phyloP scores from a whole-genome alignment of 495 filamentous ascomycete species.

The Jackrogersella multiformis region DNA sequence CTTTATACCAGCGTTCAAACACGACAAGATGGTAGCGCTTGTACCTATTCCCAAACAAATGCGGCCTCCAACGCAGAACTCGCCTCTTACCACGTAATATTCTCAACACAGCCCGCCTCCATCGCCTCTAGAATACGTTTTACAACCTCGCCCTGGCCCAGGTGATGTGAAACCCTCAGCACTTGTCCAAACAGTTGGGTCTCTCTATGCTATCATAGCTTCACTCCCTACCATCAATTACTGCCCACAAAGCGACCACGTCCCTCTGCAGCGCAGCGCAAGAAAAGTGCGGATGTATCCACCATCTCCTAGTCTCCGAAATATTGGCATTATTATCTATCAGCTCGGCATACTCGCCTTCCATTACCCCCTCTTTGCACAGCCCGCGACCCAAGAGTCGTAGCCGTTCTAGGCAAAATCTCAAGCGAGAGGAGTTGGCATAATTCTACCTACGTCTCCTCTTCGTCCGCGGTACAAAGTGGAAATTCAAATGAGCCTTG shows the following conservation, averaged over 20 bases:
- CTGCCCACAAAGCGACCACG: neutral
- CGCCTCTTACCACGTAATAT: conserved; percentile 18
- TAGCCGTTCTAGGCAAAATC: conserved; percentile 14
- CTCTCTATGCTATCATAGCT: conserved; percentile 4
- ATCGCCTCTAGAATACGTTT: conserved; percentile 16
- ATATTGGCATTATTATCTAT: conserved; percentile 5
- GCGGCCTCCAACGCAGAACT: conserved; percentile 32
- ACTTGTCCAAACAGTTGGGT: neutral
- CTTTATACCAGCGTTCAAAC: neutral
- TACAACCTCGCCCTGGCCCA: conserved; percentile 9
- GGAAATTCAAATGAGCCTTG: conserved; percentile 20
- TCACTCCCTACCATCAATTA: neutral
- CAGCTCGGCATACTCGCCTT: conserved; percentile 12
- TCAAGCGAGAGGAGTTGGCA: neutral
- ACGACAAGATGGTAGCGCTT: conserved; percentile 2
- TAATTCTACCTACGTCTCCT: neutral
- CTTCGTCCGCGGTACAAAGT: conserved; percentile 15
- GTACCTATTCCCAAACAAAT: conserved; percentile 1
- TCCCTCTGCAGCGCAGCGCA: conserved; percentile 1
- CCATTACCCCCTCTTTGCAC: conserved; percentile 22
- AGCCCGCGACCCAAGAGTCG: conserved; percentile 21
- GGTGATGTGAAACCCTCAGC: conserved; percentile 22
- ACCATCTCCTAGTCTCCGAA: conserved; percentile 5
- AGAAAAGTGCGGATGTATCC: conserved; percentile 9
- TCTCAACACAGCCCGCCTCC: conserved; percentile 29